Conservation (phyloP, 208 protist genomes). For the Trypanosoma cruzi region DNA sequence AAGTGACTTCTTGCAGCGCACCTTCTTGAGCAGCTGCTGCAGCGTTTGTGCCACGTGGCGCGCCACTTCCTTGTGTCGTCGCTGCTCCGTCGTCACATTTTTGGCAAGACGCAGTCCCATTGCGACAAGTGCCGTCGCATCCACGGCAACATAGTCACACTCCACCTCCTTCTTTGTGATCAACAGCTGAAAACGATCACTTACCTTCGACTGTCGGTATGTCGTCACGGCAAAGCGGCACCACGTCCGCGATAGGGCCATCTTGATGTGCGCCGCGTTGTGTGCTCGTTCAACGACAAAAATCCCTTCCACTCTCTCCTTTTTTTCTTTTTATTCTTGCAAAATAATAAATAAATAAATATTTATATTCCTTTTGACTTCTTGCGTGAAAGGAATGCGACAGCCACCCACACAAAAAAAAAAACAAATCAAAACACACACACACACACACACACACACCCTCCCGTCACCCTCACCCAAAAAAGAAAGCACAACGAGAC, state of each 20-base stretch:
- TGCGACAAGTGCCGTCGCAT: conserved; percentile 63
- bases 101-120: conserved; percentile 68
- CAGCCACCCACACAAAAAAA: too few relatives aligned
- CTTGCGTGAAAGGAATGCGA: too few relatives aligned
- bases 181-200: conserved; percentile 58
- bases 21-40: conserved; percentile 66
- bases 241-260: conserved; percentile 7
- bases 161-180: conserved; percentile 84
- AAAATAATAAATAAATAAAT: too few relatives aligned
- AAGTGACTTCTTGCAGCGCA: conserved; percentile 56
- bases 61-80: conserved; percentile 59
- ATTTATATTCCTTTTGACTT: too few relatives aligned
- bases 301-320: background rate
- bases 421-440: too few relatives aligned
- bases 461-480: too few relatives aligned
- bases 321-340: too few relatives aligned
- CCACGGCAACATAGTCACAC: conserved; percentile 83
- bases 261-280: background rate
- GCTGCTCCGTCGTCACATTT: conserved; percentile 57
- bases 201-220: conserved; percentile 40
- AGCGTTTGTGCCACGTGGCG: conserved; percentile 63
- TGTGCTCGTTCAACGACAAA: background rate
- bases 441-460: too few relatives aligned
- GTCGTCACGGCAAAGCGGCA: conserved; percentile 11
- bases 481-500: too few relatives aligned